A percentile compares a stretch with the other conserved stretches of the same genome.
Evolutionary conservation across 2,329 filamentous ascomycete species (phyloP).

Genomic region (Zalaria sp.): DNA sequence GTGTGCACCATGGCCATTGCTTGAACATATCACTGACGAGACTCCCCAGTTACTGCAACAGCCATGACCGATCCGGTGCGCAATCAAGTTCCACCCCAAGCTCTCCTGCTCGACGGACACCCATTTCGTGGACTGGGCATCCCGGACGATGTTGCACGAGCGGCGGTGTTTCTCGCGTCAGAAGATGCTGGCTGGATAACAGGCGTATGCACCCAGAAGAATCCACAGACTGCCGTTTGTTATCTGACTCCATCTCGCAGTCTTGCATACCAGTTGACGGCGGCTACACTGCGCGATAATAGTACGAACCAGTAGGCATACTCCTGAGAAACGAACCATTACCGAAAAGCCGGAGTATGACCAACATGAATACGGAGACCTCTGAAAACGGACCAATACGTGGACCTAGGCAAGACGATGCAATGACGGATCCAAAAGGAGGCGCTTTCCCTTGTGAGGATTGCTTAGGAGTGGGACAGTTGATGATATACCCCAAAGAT

Average conservation of each 20-base stretch:
- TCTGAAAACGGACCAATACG: too few species aligned
- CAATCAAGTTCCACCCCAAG: constrained; percentile 2
- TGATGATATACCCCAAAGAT: too few species aligned
- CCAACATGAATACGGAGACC: too few species aligned
- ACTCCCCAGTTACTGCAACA: background rate
- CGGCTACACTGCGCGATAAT: background rate
- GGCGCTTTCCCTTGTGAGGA: too few species aligned
- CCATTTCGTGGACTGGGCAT: constrained; percentile 18
- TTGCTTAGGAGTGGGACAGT: too few species aligned
- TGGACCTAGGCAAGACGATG: too few species aligned
- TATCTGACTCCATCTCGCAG: constrained; percentile 1
- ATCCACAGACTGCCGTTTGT: constrained; percentile 2
- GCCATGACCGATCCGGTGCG: constrained; percentile 1
- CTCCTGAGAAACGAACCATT: too few species aligned
- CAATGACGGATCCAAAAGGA: too few species aligned
- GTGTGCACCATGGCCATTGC: constrained; percentile 3
- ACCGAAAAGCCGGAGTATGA: too few species aligned
- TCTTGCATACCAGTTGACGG: background rate
- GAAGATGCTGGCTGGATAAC: constrained; percentile 10
- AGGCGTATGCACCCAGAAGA: constrained; percentile 4
- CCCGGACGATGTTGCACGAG: constrained; percentile 8
- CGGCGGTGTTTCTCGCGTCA: constrained; percentile 10
- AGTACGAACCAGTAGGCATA: too few species aligned
- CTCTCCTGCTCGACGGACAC: constrained; percentile 15
- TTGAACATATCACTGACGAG: constrained; percentile 3